Conservation (phyloP, 257 asterid species). For the Marsdenia floribunda region DNA sequence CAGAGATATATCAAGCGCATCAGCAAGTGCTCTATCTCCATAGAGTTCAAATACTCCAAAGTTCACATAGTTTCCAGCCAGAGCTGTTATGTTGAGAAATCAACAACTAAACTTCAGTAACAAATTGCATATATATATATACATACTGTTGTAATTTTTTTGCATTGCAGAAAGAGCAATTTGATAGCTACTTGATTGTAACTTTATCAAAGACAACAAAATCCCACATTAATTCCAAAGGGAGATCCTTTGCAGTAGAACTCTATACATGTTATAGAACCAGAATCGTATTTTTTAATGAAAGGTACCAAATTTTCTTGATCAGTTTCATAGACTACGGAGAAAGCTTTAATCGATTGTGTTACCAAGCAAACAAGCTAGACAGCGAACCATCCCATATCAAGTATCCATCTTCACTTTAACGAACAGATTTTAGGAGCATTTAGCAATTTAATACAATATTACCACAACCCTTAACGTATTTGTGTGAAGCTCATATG, state of each 20-base stretch:
- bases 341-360: not conserved
- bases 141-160: not conserved
- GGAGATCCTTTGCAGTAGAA: not conserved
- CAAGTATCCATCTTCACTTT: not conserved
- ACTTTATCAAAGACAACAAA: not conserved
- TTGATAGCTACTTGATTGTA: not conserved
- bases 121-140: not conserved
- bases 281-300: not conserved
- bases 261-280: not conserved
- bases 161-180: not conserved
- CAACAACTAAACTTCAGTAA: constrained; percentile 12
- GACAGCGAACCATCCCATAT: not conserved
- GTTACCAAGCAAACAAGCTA: not conserved
- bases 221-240: not conserved
- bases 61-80: constrained; percentile 93
- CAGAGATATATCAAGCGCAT: constrained; percentile 84
- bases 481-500: not conserved
- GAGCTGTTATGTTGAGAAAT: constrained; percentile 48
- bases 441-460: not conserved
- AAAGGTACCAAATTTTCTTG: not conserved
- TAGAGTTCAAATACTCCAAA: constrained; percentile 97
- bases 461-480: not conserved
- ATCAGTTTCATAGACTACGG: not conserved
- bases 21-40: constrained; percentile 98
- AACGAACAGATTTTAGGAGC: not conserved